These are phyloP conservation scores for Medicago truncatula DNA, from an alignment of 306 rosid genomes.

Conservation along the genomic window DNA sequence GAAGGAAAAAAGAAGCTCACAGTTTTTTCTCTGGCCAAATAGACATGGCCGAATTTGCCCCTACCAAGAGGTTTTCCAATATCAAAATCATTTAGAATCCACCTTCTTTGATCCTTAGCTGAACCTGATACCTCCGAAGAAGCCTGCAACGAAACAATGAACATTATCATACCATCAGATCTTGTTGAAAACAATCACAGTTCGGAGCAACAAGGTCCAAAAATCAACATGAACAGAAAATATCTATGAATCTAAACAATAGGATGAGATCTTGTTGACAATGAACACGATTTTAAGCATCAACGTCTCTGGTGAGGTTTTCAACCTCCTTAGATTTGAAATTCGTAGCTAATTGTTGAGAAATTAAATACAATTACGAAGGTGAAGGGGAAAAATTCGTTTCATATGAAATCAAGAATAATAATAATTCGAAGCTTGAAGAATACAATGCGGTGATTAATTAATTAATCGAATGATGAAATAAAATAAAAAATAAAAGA, in stretches of 20 bases:
- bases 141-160: slow-evolving; percentile 46
- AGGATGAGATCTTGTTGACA: background rate
- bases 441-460: background rate
- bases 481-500: background rate
- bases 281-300: background rate
- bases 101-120: slow-evolving; percentile 72
- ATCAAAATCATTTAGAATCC: slow-evolving; percentile 93
- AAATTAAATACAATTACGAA: background rate
- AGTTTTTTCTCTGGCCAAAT: slow-evolving; percentile 95
- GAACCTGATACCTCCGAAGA: slow-evolving; percentile 70
- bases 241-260: background rate
- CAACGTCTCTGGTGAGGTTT: background rate
- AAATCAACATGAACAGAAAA: background rate
- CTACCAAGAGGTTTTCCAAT: slow-evolving; percentile 97
- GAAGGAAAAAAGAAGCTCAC: slow-evolving; percentile 46
- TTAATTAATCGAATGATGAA: background rate
- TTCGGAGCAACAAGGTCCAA: background rate
- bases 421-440: background rate
- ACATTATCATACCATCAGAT: background rate
- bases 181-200: background rate
- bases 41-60: slow-evolving; percentile 99
- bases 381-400: background rate
- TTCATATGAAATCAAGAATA: background rate
- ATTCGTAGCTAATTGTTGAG: background rate
- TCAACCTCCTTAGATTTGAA: slow-evolving; percentile 2